Base-by-base conservation (phyloP, 1,284 basidiomycete genomes). In the Sphagnurus paluster region DNA sequence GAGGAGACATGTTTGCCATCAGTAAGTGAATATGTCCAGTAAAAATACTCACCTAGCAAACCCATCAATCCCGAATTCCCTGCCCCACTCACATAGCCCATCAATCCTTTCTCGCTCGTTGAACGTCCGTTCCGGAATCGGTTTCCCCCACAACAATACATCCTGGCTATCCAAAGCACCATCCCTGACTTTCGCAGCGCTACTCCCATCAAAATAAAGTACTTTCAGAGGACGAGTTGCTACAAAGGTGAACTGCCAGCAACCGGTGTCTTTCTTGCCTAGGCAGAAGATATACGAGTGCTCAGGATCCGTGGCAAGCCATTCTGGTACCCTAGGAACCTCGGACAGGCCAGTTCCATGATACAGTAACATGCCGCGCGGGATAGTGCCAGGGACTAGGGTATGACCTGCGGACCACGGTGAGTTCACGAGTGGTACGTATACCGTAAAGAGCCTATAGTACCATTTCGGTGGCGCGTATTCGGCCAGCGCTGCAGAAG, bases 401-500 rank as follows among this genome's bases (percentile, higher is more conserved):
- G 55, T 68, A 48, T 77, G 76, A 2, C 75, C 73, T 72, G 10
- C 6, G 8, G 21, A 26, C 16, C 24, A 11, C 21, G 25, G 24
- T 26, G 21, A 29, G 4, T 16, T 43, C 5, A 23, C n/a, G 21
- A 19, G 19, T 14, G 10, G 5, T 20, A 11, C 6, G 13, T 23
- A 8, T 2, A n/a, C 6, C 36, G 29, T 56, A 23, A 14, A 9
- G 16, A 6, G 25, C 11, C 6, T 4, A n/a, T 13, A 38, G 42
- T 32, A 70, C 73, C 75, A 55, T 78, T 78, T 29, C 71, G 66
- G 54, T 72, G 72, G 6, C 69, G 64, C 1, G 73, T 75, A 46
- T 79, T 76, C 2, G 75, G 72, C 77, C 76, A 78, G 37, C 72
- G 72, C 45, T 78, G 73, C 5, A 79, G 57, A 11, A 76, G 54